Conservation (phyloP, 2,329 filamentous ascomycete species). For the Cytospora piceae region DNA sequence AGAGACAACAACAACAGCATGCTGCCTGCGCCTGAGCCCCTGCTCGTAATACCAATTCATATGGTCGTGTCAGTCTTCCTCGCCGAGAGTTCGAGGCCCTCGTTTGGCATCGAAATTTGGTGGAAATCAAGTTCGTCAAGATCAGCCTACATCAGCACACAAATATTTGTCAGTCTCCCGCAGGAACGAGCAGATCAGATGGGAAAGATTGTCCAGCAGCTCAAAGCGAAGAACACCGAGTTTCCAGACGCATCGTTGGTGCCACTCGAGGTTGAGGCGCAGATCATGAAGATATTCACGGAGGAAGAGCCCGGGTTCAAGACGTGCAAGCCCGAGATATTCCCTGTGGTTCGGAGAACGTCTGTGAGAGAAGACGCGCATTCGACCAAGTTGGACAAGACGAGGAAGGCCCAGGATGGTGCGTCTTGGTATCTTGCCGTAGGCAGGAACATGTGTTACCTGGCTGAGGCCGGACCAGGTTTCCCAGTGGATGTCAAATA, state of each 20-base stretch:
- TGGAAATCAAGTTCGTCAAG: slow-evolving; percentile 53
- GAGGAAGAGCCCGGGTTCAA: slow-evolving; percentile 46
- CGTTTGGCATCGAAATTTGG: slow-evolving; percentile 60
- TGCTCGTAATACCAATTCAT: slow-evolving; percentile 52
- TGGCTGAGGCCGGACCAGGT: slow-evolving; percentile 53
- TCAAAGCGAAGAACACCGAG: slow-evolving; percentile 41
- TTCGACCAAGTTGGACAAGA: slow-evolving; percentile 46
- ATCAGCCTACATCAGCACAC: slow-evolving; percentile 51
- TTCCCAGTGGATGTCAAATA: slow-evolving; percentile 53
- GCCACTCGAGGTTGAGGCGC: slow-evolving; percentile 51
- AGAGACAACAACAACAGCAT: slow-evolving; percentile 33
- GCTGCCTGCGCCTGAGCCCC: slow-evolving; percentile 38
- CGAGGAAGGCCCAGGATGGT: slow-evolving; percentile 52
- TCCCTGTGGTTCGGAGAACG: slow-evolving; percentile 56
- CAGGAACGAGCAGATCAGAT: slow-evolving; percentile 56
- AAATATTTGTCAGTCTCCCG: slow-evolving; percentile 54
- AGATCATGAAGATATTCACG: slow-evolving; percentile 52
- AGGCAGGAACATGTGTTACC: slow-evolving; percentile 56
- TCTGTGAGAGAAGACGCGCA: slow-evolving; percentile 41
- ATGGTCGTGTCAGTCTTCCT: slow-evolving; percentile 57
- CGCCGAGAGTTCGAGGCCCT: slow-evolving; percentile 53
- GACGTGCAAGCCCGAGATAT: slow-evolving; percentile 48
- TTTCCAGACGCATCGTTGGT: slow-evolving; percentile 44
- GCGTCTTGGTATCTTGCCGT: slow-evolving; percentile 59
- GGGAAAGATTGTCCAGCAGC: slow-evolving; percentile 46